Evolutionary conservation across 805 yeast species (phyloP), one percentile per base, ranked within the genome.

Genomic region (Metschnikowia kofuensis): DNA sequence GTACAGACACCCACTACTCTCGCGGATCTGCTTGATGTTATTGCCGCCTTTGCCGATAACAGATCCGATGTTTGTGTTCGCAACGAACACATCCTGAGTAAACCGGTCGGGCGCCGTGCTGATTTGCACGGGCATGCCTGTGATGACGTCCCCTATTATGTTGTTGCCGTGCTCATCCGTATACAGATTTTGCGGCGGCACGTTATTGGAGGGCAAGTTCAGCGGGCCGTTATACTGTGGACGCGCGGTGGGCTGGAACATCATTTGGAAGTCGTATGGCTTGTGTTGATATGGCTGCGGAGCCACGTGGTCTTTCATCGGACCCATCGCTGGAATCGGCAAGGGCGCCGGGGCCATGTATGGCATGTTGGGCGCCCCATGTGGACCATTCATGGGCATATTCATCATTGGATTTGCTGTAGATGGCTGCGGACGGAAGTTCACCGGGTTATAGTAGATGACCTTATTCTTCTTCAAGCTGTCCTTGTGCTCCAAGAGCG

Each of bases 21-120:
- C 84, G 53, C 92, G 78, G 43, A 89, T 83, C 53, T 86, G 89
- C 59, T 83, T 85, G 50, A 89, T 84, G 57, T 84, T 86, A 59
- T 85, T 82, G 15, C 96, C 96, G 31, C 89, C 89, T 66, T 83
- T 87, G 1, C 96, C 96, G 51, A 89, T 89, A 28, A 89, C 84
- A 36, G 87, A 80, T 1, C 96, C 96, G 36, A 89, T 90, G 65
- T 78, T 85, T 35, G 80, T 80, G 61, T 84, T 84, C 26, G 95
- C 90, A 39, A 89, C 89, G 55, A 70, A 84, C 4, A 89, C 74
- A 51, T 85, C 91, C 65, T 87, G 88, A 47, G 82, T 77, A 46
- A 78, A 74, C 58, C 79, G 78, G 57, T 78, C 87, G 38, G 78
- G 70, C 35, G 47, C 60, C 14, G 62, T 53, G n/a, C 59, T 60